Evolutionary conservation across 192 early-diverging fungal genomes (phyloP).

Genomic region (Coemansia sp.): DNA sequence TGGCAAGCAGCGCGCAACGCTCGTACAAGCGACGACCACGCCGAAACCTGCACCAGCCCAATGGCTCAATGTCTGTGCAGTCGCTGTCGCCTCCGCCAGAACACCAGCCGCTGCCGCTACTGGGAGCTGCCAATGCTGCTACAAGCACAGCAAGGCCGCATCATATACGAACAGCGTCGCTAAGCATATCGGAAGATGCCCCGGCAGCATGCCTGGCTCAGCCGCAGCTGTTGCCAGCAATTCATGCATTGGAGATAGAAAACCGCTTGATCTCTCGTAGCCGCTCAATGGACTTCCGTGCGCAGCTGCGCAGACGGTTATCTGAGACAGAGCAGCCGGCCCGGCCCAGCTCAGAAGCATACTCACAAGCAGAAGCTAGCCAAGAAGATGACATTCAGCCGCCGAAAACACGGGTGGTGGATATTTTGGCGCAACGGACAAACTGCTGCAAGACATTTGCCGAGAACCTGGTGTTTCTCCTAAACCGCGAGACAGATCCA

Average conservation of each 20-base stretch:
- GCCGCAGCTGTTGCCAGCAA: constrained; percentile 3
- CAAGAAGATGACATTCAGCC: background rate
- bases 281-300: constrained; percentile 43
- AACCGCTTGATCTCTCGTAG: constrained; percentile 27
- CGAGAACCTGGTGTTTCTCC: constrained; percentile 87
- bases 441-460: constrained; percentile 73
- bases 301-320: constrained; percentile 1
- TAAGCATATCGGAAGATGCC: background rate
- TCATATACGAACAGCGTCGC: constrained; percentile 10
- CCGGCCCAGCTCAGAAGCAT: background rate
- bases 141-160: background rate
- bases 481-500: constrained; percentile 79
- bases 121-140: background rate
- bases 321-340: background rate
- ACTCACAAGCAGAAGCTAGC: background rate
- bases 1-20: constrained; percentile 9
- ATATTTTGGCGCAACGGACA: constrained; percentile 33
- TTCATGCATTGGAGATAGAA: constrained; percentile 13
- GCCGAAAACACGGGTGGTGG: constrained; percentile 26
- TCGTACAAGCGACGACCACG: constrained; percentile 5
- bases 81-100: constrained; percentile 10
- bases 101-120: constrained; percentile 2
- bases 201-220: background rate
- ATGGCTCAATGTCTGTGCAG: constrained; percentile 11
- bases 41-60: background rate